Evolutionary conservation across 2,329 filamentous ascomycete genomes (phyloP), one percentile per base, ranked within the genome.

Genomic region (Paramyrothecium sp.): DNA sequence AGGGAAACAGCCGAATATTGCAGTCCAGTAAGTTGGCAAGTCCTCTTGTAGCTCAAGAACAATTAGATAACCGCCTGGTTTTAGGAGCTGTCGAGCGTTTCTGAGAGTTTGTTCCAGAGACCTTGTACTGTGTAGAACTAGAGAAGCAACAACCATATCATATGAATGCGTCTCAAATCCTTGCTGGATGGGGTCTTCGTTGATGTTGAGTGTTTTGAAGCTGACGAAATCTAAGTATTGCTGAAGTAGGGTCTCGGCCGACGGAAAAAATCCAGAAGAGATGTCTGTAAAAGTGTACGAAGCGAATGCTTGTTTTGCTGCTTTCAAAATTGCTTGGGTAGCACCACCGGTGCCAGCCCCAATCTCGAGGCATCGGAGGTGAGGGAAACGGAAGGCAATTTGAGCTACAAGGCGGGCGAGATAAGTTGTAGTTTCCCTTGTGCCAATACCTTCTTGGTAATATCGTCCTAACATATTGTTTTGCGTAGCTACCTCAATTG

Each of bases 261-360:
- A 33, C n/a, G 54, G 46, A 7, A 51, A 47, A 30, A 60, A 60
- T 46, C 55, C 58, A 17, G 54, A 38, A 13, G 58, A 56, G 22
- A 54, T 53, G 17, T 51, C 54, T n/a, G 58, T 58, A 22, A 52
- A 60, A 8, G 58, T 60, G 41, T 60, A 60, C 12, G 58, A 54
- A 19, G 50, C 44, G 51, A 51, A 58, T 7, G 41, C 47, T 13
- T 47, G 33, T 7, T 51, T 53, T 20, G 56, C 48, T 34, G 51
- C 54, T 30, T 53, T 38, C 49, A 60, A 48, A 30, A 58, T 46
- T 7, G 38, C 44, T 20, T 49, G 53, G 41, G 56, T 58, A 10
- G 56, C 51, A n/a, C 58, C 51, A 20, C 58, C 58, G 38, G 58
- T 52, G 17, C 58, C 58, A 34, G 56, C 54, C 19, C 56, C 57